A percentile compares a stretch with the other conserved stretches of the same genome.
These are phyloP conservation scores for Gossypium schwendimanii DNA, from an alignment of 441 rosid genomes.

Conservation along the genomic window DNA sequence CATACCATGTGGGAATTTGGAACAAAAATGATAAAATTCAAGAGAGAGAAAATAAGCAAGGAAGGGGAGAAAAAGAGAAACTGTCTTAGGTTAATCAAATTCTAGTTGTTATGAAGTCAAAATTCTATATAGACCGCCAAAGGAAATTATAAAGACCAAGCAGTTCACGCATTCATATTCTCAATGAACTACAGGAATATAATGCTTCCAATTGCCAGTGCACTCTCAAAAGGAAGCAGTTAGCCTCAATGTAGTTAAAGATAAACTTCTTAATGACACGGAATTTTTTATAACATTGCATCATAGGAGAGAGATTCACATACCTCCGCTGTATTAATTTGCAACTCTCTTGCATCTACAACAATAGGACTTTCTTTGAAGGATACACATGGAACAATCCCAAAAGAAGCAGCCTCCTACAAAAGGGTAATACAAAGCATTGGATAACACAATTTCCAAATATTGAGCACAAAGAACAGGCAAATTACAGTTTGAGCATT, in stretches of 20 bases:
- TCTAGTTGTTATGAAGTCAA: not conserved
- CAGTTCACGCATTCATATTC: slow-evolving; percentile 1
- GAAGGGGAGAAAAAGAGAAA: not conserved
- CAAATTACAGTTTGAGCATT: not conserved
- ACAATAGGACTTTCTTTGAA: slow-evolving; percentile 55
- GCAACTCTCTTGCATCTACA: slow-evolving; percentile 57
- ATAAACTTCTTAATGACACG: not conserved
- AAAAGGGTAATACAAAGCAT: slow-evolving; percentile 12
- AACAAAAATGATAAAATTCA: not conserved
- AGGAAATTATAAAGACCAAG: not conserved
- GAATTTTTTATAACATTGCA: not conserved
- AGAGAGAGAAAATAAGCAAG: not conserved
- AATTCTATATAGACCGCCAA: not conserved
- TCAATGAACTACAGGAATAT: not conserved
- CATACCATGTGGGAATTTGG: not conserved
- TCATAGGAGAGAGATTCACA: slow-evolving; percentile 11
- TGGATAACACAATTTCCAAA: slow-evolving; percentile 12
- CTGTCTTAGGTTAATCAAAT: not conserved
- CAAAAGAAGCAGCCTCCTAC: slow-evolving; percentile 80
- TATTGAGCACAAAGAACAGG: slow-evolving; percentile 12
- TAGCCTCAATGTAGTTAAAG: not conserved
- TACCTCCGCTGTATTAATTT: slow-evolving; percentile 59
- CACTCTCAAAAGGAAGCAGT: not conserved
- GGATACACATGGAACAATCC: slow-evolving; percentile 57
- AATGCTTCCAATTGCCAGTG: not conserved